phyloP scores from a whole-genome alignment of 1,284 basidiomycete species.

The Irpex rosettiformis region DNA sequence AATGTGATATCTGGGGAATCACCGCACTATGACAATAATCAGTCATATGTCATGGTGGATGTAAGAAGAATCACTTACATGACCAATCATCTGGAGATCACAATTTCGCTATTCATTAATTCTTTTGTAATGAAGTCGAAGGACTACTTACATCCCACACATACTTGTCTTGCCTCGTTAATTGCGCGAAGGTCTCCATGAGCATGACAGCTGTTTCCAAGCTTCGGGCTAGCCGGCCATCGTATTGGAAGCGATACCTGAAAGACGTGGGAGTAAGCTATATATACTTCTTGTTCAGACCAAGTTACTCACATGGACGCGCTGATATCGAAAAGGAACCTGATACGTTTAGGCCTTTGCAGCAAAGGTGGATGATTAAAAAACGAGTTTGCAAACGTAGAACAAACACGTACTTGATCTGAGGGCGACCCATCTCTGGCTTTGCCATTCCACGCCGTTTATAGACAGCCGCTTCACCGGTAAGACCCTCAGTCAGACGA shows the following conservation, averaged over 20 bases:
- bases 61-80: slow-evolving; percentile 40
- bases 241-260: slow-evolving; percentile 70
- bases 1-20: slow-evolving; percentile 55
- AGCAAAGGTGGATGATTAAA: not conserved
- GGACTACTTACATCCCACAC: slow-evolving; percentile 59
- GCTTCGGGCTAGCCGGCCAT: slow-evolving; percentile 58
- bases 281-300: not conserved
- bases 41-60: not conserved
- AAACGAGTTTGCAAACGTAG: not conserved
- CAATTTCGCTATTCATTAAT: not conserved
- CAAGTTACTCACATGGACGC: slow-evolving; percentile 54
- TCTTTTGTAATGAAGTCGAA: not conserved
- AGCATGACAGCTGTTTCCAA: slow-evolving; percentile 68
- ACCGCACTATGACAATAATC: slow-evolving; percentile 44
- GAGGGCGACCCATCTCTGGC: slow-evolving; percentile 61
- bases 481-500: slow-evolving; percentile 61
- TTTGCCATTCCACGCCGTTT: slow-evolving; percentile 67
- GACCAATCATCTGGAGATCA: slow-evolving; percentile 57
- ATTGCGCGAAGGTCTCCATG: slow-evolving; percentile 63
- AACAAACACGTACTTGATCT: slow-evolving; percentile 49
- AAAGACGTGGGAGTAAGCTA: slow-evolving; percentile 2
- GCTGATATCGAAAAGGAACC: slow-evolving; percentile 68
- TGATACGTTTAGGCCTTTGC: slow-evolving; percentile 57
- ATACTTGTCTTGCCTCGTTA: slow-evolving; percentile 64
- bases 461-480: slow-evolving; percentile 65